Percentiles rank a stretch among this genome's conserved stretches.
These are phyloP conservation scores for Leptodermis oblonga DNA, from an alignment of 257 asterid genomes.

Conservation along the genomic window DNA sequence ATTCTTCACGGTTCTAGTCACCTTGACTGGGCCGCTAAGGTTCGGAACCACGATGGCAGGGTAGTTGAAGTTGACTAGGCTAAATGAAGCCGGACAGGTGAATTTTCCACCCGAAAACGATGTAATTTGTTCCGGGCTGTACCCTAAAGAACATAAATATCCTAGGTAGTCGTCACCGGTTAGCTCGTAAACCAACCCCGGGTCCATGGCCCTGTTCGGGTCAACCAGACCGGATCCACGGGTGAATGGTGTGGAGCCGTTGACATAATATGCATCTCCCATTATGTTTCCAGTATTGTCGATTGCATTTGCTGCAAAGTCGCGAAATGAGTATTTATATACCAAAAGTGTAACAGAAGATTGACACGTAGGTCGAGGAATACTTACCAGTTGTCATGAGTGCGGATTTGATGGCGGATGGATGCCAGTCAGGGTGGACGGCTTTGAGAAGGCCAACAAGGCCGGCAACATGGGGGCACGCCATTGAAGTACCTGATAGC, in stretches of 20 bases:
- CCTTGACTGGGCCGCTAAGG: constrained; percentile 39
- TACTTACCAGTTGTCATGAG: constrained; percentile 74
- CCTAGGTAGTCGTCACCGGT: constrained; percentile 42
- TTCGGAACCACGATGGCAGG: constrained; percentile 70
- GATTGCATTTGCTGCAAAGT: constrained; percentile 35
- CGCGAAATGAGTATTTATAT: no score
- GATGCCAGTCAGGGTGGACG: constrained; percentile 81
- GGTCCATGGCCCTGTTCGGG: constrained; percentile 21
- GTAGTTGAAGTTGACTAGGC: constrained; percentile 57
- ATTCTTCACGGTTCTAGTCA: constrained; percentile 61
- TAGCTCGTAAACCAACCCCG: constrained; percentile 74
- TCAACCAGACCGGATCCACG: not conserved
- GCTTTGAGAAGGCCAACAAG: constrained; percentile 80
- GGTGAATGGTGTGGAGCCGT: constrained; percentile 42
- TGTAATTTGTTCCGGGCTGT: constrained; percentile 33
- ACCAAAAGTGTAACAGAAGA: no score
- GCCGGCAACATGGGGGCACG: constrained; percentile 90
- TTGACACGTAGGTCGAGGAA: no score
- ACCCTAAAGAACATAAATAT: constrained; percentile 60
- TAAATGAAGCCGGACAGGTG: constrained; percentile 32
- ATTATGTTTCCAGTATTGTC: constrained; percentile 53
- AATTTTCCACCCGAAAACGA: constrained; percentile 31
- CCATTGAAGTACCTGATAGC: constrained; percentile 89
- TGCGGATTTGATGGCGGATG: constrained; percentile 85
- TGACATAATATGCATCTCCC: constrained; percentile 32